phyloP scores from a whole-genome alignment of 106 monocot species.

The Gastrodia elata region DNA sequence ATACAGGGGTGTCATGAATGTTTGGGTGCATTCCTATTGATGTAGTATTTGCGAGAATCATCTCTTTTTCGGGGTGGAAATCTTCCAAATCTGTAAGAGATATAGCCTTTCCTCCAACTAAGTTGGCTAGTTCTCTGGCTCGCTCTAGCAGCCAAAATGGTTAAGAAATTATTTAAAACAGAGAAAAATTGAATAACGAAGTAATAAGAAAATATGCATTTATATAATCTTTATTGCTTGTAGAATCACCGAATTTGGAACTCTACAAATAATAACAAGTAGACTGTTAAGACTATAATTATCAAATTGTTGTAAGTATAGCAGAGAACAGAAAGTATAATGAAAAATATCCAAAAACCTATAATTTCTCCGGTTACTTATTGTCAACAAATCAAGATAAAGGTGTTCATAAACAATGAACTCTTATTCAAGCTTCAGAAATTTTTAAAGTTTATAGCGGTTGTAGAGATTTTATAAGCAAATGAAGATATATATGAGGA shows the following conservation, averaged over 20 bases:
- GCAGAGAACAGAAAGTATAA: background rate
- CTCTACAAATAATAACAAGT: background rate
- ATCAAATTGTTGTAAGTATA: background rate
- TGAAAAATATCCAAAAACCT: background rate
- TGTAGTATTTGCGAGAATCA: slow-evolving; percentile 85
- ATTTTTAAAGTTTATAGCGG: background rate
- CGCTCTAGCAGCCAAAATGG: slow-evolving; percentile 38
- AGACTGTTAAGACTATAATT: background rate
- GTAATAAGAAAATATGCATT: background rate
- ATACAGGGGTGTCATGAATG: slow-evolving; percentile 64
- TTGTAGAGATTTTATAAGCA: background rate
- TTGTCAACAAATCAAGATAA: background rate
- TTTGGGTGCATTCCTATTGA: slow-evolving; percentile 92
- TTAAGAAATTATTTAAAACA: background rate
- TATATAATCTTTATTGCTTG: background rate
- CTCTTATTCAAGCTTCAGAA: background rate
- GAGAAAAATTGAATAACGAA: background rate
- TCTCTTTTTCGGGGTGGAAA: slow-evolving; percentile 69
- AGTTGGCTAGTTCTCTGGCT: slow-evolving; percentile 60
- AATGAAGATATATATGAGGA: too few relatives aligned
- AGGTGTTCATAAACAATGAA: background rate
- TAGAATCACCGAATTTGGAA: background rate
- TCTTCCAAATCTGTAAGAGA: slow-evolving; percentile 61
- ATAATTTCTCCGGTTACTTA: background rate
- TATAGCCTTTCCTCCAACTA: slow-evolving; percentile 68